Evolutionary conservation across 1,284 basidiomycete genomes (phyloP), one percentile per base, ranked within the genome.

Genomic region (Apiotrichum sp.): DNA sequence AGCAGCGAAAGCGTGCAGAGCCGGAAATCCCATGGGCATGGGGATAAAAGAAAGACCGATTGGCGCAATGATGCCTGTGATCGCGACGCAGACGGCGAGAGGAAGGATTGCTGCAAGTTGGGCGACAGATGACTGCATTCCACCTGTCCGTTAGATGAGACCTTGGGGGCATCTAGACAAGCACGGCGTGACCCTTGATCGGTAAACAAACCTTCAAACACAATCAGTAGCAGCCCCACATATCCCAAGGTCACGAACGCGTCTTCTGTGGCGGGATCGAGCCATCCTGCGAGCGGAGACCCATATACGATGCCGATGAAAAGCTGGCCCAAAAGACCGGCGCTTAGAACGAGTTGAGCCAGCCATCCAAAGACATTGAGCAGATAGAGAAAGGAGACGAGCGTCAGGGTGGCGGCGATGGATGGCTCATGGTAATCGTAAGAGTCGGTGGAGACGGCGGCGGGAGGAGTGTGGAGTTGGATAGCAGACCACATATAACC

Each of bases 271-370:
- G 68, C 65, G 0, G 55, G 9, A 0, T 74, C 72, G 0, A 83
- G 65, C 52, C 82, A 77, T 33, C 67, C 70, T 0, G 75, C 79
- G 0, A 82, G 64, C 0, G 82, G 81, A 3, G 74, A 66, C 1
- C 78, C 78, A 59, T 77, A 82, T 32, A 82, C 65, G 58, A 81
- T 77, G 5, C 82, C 81, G 2, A 82, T 66, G 0, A 74, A 62
- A 13, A 82, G 77, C 53, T 81, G 77, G 4, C 80, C 80, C 10
- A 82, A 54, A 9, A 78, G 66, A 1, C 75, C 75, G 0, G 75
- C 75, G 29, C 67, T 66, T 3, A 76, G 29, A 14, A 74, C 41
- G 7, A 42, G 56, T 50, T 74, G 66, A 1, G 63, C 70, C 39
- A 72, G 49, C 57, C 49, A 65, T 14, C 74, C 67, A 31, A 64